Conservation (phyloP, 2,329 filamentous ascomycete species). For the Botrytis squamosa region DNA sequence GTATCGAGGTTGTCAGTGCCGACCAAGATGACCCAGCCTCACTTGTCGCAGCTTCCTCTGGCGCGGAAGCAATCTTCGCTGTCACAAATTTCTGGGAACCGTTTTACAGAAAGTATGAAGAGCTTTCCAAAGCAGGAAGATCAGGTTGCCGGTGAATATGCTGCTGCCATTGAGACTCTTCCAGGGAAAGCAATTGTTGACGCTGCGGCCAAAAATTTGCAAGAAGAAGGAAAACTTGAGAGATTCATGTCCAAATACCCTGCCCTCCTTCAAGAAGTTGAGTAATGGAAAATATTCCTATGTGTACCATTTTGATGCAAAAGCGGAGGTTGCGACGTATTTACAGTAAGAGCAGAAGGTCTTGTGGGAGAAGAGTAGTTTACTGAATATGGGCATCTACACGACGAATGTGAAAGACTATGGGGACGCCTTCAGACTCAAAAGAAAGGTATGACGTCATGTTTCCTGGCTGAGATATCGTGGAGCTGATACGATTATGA, state of each 20-base stretch:
- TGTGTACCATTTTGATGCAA: background rate
- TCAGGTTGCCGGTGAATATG: slow-evolving; percentile 29
- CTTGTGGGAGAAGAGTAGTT: background rate
- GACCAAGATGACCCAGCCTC: slow-evolving; percentile 29
- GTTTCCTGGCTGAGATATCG: background rate
- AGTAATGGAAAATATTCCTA: background rate
- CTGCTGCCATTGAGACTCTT: background rate
- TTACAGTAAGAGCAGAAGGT: background rate
- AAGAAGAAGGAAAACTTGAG: background rate
- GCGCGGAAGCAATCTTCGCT: slow-evolving; percentile 43
- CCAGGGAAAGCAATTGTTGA: background rate
- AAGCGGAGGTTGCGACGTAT: background rate
- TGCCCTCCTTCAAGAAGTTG: background rate
- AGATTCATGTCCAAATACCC: background rate
- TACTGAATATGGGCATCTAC: background rate
- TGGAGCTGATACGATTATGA: background rate
- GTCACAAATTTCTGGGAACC: slow-evolving; percentile 41
- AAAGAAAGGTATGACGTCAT: background rate
- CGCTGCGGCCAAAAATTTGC: background rate
- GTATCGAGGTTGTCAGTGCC: slow-evolving; percentile 45
- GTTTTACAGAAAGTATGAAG: slow-evolving; percentile 25
- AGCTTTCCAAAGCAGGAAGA: slow-evolving; percentile 26
- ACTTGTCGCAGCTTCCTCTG: slow-evolving; percentile 39
- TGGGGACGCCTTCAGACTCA: background rate
- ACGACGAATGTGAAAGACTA: background rate